phyloP scores from a whole-genome alignment of 305 asterid species.

The Fraxinus platypoda region DNA sequence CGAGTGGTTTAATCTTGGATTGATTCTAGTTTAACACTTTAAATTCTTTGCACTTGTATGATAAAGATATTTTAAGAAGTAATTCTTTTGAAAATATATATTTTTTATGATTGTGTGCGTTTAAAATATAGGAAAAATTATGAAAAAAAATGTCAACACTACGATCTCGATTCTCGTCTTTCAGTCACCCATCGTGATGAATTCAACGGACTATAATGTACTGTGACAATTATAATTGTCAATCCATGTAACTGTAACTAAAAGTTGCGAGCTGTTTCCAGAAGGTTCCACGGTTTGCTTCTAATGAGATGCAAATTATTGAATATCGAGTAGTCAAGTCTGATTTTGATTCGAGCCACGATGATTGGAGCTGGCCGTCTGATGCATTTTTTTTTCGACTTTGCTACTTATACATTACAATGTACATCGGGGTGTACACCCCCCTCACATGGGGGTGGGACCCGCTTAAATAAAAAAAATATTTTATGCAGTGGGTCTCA shows the following conservation, averaged over 20 bases:
- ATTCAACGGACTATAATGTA: not conserved
- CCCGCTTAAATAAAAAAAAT: no score
- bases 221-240: not conserved
- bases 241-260: not conserved
- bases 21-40: no score
- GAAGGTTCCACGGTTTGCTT: slow-evolving; percentile 21
- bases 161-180: not conserved
- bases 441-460: no score
- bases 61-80: no score
- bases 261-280: slow-evolving; percentile 9
- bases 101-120: not conserved
- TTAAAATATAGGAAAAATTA: not conserved
- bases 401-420: no score
- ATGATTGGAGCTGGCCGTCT: not conserved
- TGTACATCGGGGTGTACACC: no score
- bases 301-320: not conserved
- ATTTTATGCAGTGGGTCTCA: no score
- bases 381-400: not conserved
- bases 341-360: not conserved
- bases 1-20: no score
- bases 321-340: not conserved
- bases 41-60: no score
- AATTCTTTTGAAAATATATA: no score
- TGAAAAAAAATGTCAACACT: not conserved
- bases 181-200: not conserved